Percentiles rank a stretch among this genome's conserved stretches.
These are phyloP conservation scores for Helichrysum umbraculigerum DNA, from an alignment of 129 eudicot species.

Conservation along the genomic window DNA sequence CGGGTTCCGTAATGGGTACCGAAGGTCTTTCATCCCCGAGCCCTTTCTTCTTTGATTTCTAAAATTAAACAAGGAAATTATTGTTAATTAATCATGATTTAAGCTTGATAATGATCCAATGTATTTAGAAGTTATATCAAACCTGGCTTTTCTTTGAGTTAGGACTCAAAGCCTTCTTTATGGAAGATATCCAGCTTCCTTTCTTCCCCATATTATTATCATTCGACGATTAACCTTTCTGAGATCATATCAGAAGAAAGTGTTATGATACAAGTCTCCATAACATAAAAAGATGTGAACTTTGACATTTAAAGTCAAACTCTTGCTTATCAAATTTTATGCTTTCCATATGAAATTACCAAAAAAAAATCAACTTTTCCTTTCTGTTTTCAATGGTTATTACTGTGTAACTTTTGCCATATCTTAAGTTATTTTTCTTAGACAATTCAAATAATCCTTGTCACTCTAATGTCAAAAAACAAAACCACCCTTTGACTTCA, in stretches of 20 bases:
- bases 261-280: not conserved
- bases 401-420: not conserved
- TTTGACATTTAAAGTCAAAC: conserved; percentile 25
- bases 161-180: conserved; percentile 80
- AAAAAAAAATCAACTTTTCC: not conserved
- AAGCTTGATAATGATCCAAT: not conserved
- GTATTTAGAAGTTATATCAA: not conserved
- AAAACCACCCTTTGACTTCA: conserved; percentile 9
- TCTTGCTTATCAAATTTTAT: not conserved
- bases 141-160: conserved; percentile 69
- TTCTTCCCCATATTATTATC: conserved; percentile 70
- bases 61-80: conserved; percentile 11
- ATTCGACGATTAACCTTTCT: conserved; percentile 29
- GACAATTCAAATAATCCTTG: not conserved
- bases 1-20: conserved; percentile 32
- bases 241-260: conserved; percentile 1
- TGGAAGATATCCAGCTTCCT: conserved; percentile 82
- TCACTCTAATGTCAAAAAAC: not conserved
- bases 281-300: not conserved
- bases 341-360: not conserved
- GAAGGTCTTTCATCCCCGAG: conserved; percentile 46
- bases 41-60: conserved; percentile 72
- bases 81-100: not conserved
- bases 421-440: not conserved
- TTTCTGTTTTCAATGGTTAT: not conserved